Conservation (phyloP, 805 yeast genomes). For the Priceomyces medius region DNA sequence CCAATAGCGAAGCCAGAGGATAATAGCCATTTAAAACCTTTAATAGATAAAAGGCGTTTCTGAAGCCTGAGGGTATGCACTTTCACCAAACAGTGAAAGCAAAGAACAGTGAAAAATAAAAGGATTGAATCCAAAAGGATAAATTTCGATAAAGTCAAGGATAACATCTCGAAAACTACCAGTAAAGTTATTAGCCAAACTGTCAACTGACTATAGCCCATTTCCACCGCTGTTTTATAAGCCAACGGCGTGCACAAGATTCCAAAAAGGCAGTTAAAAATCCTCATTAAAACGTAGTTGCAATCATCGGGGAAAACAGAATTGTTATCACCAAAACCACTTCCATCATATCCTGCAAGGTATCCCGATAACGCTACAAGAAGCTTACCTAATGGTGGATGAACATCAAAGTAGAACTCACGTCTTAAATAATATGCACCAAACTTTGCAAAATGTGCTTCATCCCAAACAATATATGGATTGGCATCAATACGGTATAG, state of each 20-base stretch:
- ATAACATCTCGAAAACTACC: constrained; percentile 80
- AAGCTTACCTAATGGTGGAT: constrained; percentile 96
- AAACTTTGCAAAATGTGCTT: constrained; percentile 96
- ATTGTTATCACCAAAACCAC: constrained; percentile 87
- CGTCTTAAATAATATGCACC: constrained; percentile 87
- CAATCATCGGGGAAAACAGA: constrained; percentile 69
- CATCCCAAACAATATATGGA: constrained; percentile 90
- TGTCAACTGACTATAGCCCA: constrained; percentile 69
- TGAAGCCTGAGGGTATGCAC: constrained; percentile 47
- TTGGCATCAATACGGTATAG: constrained; percentile 73
- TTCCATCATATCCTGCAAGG: constrained; percentile 83
- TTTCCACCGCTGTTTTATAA: constrained; percentile 72
- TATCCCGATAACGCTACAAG: constrained; percentile 85
- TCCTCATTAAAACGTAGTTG: constrained; percentile 82
- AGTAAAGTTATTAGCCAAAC: constrained; percentile 78
- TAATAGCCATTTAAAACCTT: constrained; percentile 55
- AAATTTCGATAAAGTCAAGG: constrained; percentile 82
- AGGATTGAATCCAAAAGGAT: constrained; percentile 91
- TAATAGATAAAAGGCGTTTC: constrained; percentile 33
- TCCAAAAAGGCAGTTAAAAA: constrained; percentile 82
- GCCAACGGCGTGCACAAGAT: constrained; percentile 85
- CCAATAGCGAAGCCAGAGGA: constrained; percentile 70
- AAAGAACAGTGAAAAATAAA: constrained; percentile 72
- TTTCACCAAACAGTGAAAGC: constrained; percentile 39
- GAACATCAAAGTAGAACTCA: constrained; percentile 93